Evolutionary conservation across 2,329 filamentous ascomycete genomes (phyloP).

Genomic region (Cryphonectria naterciae): DNA sequence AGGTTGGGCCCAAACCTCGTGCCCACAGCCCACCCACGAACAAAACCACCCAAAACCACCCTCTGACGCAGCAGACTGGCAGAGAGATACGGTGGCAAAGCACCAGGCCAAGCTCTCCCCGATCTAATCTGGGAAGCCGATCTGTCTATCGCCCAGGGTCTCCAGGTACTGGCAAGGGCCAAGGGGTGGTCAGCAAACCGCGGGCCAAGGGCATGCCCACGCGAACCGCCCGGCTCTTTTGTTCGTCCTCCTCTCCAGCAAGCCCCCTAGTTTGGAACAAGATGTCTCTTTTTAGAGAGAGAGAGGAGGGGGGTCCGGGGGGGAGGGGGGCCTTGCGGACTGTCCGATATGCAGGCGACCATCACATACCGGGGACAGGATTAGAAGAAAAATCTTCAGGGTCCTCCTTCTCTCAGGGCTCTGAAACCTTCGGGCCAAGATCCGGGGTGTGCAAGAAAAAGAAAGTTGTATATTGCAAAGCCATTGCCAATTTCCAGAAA

Average conservation of each 20-base stretch:
- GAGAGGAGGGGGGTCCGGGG: too few species aligned
- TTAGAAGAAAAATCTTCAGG: background rate
- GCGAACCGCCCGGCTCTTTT: constrained; percentile 20
- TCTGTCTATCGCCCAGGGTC: constrained; percentile 23
- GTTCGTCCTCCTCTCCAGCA: background rate
- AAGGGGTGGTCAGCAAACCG: constrained; percentile 4
- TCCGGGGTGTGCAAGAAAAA: background rate
- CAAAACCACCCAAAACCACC: background rate
- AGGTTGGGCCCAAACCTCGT: background rate
- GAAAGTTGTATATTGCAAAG: background rate
- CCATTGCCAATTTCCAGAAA: background rate
- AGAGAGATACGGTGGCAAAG: background rate
- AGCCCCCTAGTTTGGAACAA: constrained; percentile 6
- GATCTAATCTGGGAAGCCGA: constrained; percentile 23
- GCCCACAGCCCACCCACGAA: background rate
- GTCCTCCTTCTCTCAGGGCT: background rate
- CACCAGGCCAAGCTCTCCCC: background rate
- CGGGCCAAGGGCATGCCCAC: constrained; percentile 15
- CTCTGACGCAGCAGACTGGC: background rate
- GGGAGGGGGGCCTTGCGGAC: background rate
- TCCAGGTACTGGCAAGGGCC: background rate
- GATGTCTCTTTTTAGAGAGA: background rate
- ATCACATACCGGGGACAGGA: background rate
- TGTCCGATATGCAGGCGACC: constrained; percentile 9
- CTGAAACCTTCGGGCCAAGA: background rate